Conservation (phyloP, 805 yeast species). For the Komagataella mondaviorum region DNA sequence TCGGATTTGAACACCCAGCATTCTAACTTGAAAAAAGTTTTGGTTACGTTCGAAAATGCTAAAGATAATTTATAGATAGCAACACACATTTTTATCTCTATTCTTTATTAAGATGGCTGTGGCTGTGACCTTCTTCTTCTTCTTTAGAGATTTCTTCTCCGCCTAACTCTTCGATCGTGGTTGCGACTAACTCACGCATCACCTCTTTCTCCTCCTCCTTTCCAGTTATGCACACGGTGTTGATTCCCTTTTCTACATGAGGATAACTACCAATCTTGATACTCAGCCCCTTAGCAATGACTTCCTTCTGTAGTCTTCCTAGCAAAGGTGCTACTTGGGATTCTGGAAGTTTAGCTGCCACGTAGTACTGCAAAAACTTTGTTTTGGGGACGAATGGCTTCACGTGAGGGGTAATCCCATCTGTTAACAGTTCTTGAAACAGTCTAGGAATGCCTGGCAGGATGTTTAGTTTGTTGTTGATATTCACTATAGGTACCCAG, state of each 20-base stretch:
- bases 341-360: slow-evolving; percentile 49
- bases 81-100: too few species aligned
- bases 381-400: slow-evolving; percentile 22
- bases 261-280: slow-evolving; percentile 82
- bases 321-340: slow-evolving; percentile 58
- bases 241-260: slow-evolving; percentile 48
- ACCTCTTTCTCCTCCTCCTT: slow-evolving; percentile 21
- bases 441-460: slow-evolving; percentile 80
- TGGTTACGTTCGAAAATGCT: slow-evolving; percentile 16
- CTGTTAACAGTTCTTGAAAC: slow-evolving; percentile 39
- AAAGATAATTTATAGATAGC: background rate
- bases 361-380: slow-evolving; percentile 33
- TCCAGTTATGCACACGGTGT: slow-evolving; percentile 68
- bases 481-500: slow-evolving; percentile 78
- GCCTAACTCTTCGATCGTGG: slow-evolving; percentile 29
- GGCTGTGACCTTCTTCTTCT: slow-evolving; percentile 30
- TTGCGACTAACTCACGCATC: slow-evolving; percentile 30
- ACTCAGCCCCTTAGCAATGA: slow-evolving; percentile 12
- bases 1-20: slow-evolving; percentile 19
- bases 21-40: slow-evolving; percentile 17
- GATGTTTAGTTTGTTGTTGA: slow-evolving; percentile 52
- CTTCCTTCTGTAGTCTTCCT: slow-evolving; percentile 32
- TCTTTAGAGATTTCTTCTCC: slow-evolving; percentile 46
- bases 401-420: slow-evolving; percentile 24
- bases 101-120: background rate